Evolutionary conservation across 1,139 yeast species (phyloP), one percentile per base, ranked within the genome.

Genomic region (Taiozyma onychis): DNA sequence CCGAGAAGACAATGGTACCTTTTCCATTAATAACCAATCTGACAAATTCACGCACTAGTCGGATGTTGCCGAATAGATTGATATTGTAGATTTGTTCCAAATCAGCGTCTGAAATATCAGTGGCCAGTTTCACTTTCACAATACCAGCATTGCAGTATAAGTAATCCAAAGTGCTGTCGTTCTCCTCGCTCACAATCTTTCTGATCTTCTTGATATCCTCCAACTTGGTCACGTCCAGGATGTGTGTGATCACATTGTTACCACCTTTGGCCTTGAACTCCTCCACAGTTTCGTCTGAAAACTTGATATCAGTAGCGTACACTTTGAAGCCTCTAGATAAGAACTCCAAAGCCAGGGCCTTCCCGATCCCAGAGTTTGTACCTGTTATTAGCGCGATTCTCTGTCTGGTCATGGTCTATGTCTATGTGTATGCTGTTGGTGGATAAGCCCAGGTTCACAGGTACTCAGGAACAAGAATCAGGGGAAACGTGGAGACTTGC

Each of bases 321-420:
- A 84, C 88, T 50, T 69, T 69, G 65, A 74, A 80, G 2, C 85
- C 85, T 50, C 80, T 66, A 27, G 65, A 63, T 39, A 81, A 78
- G 56, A 83, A 75, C 57, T 82, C 86, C 44, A 75, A 67, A 13
- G 87, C 77, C 6, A 82, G 68, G 14, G 81, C 77, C 59, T 69
- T 73, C 7, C 89, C 89, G 54, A 84, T 83, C 3, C 89, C 90
- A 2, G 85, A 77, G 2, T 87, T 81, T 34, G 85, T 80, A 1
- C 89, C 90, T 2, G 89, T 83, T 26, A 83, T 37, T 34, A 37
- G 39, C 32, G 43, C 43, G 14, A 39, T 14, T 24, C 30, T 39
- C 8, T 39, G 43, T 39, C 28, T 39, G 28, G 30, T 9, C 41
- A 37, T 37, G 14, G 6, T 35, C 4, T 16, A 3, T 34, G 7